A percentile compares a stretch with the other conserved stretches of the same genome.
Conservation (phyloP, 495 filamentous ascomycete genomes). For the Podospora tetraspora region DNA sequence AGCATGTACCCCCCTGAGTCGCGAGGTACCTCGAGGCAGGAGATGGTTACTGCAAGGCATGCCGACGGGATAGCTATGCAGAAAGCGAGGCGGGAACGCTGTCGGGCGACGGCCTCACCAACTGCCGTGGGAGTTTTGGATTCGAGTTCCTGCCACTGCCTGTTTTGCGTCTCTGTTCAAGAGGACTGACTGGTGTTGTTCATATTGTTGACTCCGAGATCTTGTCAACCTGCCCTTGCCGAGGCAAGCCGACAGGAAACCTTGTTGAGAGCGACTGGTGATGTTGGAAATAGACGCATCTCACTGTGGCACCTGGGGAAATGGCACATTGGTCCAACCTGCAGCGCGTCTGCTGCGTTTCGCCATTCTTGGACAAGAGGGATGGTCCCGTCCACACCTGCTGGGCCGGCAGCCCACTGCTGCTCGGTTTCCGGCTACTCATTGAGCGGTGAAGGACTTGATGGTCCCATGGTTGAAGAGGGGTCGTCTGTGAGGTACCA, state of each 20-base stretch:
- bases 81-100: neutral
- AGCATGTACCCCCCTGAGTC: neutral
- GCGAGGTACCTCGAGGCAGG: neutral
- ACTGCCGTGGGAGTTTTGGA: neutral
- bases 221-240: neutral
- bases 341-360: neutral
- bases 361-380: neutral
- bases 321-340: neutral
- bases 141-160: neutral
- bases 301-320: neutral
- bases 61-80: neutral
- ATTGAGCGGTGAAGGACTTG: neutral
- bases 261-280: neutral
- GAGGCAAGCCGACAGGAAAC: neutral
- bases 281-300: neutral
- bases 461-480: neutral
- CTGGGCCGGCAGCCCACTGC: neutral
- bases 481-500: neutral
- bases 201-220: neutral
- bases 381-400: neutral
- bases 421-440: neutral
- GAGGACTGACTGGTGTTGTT: neutral
- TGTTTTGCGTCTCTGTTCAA: neutral
- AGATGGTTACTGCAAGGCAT: neutral
- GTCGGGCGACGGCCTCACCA: neutral